phyloP scores from a whole-genome alignment of 805 yeast genomes.

The Saccharomycopsis sp. region DNA sequence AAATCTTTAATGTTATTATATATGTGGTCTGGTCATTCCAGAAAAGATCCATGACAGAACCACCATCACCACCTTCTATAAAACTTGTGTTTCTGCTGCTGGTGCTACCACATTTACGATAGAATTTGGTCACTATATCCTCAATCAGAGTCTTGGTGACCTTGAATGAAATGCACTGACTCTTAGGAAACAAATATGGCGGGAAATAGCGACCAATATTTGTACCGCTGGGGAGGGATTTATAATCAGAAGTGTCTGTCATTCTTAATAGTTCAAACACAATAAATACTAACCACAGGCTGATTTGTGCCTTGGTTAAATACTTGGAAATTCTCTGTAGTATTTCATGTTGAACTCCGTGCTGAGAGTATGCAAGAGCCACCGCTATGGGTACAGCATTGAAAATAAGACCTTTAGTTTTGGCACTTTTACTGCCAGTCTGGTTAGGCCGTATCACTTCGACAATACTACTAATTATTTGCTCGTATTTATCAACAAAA shows the following conservation, averaged over 20 bases:
- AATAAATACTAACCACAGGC: conserved; percentile 26
- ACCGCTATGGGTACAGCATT: conserved; percentile 36
- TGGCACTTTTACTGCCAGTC: background rate
- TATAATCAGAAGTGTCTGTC: conserved; percentile 35
- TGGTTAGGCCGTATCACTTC: background rate
- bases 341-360: conserved; percentile 33
- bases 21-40: conserved; percentile 6
- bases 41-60: background rate
- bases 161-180: background rate
- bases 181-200: background rate
- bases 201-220: conserved; percentile 3
- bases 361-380: conserved; percentile 37
- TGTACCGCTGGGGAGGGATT: conserved; percentile 9
- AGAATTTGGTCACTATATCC: background rate
- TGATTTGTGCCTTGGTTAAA: conserved; percentile 26
- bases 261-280: conserved; percentile 33
- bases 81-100: conserved; percentile 1
- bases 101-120: background rate
- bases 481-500: background rate
- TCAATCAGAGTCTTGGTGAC: background rate
- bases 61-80: background rate
- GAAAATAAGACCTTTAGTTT: conserved; percentile 24
- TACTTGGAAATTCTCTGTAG: conserved; percentile 22
- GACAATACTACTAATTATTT: background rate
- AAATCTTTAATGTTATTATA: background rate